phyloP scores from a whole-genome alignment of 2,329 filamentous ascomycete genomes.

The Colletotrichum filicis region DNA sequence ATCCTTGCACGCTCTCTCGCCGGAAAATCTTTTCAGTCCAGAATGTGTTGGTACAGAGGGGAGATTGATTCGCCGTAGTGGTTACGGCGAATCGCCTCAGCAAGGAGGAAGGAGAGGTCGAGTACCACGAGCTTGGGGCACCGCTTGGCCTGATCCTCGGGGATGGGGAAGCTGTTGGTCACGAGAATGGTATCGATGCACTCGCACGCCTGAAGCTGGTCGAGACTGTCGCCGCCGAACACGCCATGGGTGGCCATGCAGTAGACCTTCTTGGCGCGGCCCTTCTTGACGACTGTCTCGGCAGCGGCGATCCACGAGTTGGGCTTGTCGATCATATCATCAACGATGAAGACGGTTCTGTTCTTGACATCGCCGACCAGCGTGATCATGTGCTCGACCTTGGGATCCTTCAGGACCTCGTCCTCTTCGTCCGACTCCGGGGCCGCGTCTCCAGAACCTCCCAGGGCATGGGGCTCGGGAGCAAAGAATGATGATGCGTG shows the following conservation, averaged over 20 bases:
- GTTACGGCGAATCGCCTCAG: constrained; percentile 94
- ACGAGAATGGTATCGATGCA: constrained; percentile 95
- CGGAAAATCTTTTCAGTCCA: constrained; percentile 51
- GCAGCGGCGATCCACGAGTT: constrained; percentile 97
- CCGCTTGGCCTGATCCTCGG: constrained; percentile 74
- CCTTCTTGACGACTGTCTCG: constrained; percentile 94
- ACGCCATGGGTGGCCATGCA: constrained; percentile 97
- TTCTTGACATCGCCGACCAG: constrained; percentile 94
- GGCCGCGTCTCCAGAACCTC: constrained; percentile 86
- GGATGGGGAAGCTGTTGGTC: constrained; percentile 96
- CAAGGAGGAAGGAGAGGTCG: constrained; percentile 86
- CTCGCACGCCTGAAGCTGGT: constrained; percentile 90
- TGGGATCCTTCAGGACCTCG: constrained; percentile 82
- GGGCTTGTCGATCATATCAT: constrained; percentile 99
- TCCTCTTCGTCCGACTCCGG: constrained; percentile 92
- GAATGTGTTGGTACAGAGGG: constrained; percentile 74
- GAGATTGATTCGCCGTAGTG: constrained; percentile 92
- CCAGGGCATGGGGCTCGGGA: constrained; percentile 76
- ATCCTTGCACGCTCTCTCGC: constrained; percentile 39
- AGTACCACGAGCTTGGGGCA: constrained; percentile 89
- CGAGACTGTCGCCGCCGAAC: constrained; percentile 89
- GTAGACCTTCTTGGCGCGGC: constrained; percentile 92
- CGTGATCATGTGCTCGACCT: constrained; percentile 93
- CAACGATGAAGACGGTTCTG: constrained; percentile 91
- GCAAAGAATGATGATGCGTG: constrained; percentile 85